phyloP scores from a whole-genome alignment of 495 filamentous ascomycete species.

The Penicillium samsonianum region DNA sequence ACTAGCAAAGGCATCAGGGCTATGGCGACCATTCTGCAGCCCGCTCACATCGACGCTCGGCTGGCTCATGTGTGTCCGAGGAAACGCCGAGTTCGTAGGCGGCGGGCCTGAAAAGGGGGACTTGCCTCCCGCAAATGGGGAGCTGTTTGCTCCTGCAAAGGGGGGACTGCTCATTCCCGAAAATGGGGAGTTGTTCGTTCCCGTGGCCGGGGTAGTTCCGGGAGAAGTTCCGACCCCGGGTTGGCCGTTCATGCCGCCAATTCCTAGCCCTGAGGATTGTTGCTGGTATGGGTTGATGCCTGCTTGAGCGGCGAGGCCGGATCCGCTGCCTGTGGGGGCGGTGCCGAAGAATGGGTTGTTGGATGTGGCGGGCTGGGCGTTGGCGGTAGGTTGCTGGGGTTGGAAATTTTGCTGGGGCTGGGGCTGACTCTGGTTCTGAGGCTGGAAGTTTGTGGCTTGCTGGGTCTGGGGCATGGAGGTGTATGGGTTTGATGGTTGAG shows the following conservation, averaged over 20 bases:
- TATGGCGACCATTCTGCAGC: conserved; percentile 79
- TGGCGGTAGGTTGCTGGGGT: not conserved
- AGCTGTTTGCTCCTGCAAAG: conserved; percentile 15
- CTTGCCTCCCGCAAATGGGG: conserved; percentile 15
- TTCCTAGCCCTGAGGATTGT: conserved; percentile 22
- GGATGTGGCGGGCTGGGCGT: conserved; percentile 19
- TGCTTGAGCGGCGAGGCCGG: conserved; percentile 29
- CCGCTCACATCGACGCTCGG: conserved; percentile 84
- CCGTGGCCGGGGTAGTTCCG: not conserved
- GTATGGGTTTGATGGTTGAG: conserved; percentile 26
- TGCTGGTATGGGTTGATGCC: conserved; percentile 21
- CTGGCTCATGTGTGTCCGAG: conserved; percentile 69
- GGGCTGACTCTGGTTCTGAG: conserved; percentile 24
- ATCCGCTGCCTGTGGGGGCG: conserved; percentile 14
- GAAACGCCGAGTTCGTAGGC: conserved; percentile 17
- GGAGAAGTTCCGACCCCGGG: not conserved
- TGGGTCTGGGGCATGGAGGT: conserved; percentile 30
- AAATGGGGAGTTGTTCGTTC: conserved; percentile 17
- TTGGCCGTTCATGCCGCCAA: conserved; percentile 13
- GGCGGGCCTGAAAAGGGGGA: conserved; percentile 18
- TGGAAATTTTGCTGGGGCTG: conserved; percentile 32
- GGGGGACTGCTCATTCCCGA: conserved; percentile 16
- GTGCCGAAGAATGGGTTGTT: conserved; percentile 44
- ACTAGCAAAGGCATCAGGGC: conserved; percentile 95
- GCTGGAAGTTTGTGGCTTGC: conserved; percentile 20